These are phyloP conservation scores for Xerocomus brunneocitrinus DNA, from an alignment of 768 basidiomycete species.

Conservation along the genomic window DNA sequence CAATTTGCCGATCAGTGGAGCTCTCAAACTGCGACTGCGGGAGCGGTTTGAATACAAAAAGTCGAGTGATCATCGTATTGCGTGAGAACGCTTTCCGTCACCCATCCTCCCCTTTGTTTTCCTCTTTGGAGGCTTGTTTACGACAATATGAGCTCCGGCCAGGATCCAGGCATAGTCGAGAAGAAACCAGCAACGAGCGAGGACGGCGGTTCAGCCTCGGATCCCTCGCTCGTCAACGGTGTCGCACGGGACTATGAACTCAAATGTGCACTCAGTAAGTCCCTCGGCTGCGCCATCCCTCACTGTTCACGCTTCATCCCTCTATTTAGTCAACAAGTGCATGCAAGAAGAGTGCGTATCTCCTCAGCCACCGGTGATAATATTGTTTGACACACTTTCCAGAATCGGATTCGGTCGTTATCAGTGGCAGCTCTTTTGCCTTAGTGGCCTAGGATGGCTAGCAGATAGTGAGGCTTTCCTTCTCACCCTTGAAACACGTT, in stretches of 20 bases:
- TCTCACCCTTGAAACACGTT: conserved; percentile 20
- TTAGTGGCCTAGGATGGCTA: conserved; percentile 47
- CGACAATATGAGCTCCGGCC: conserved; percentile 4
- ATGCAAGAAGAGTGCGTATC: conserved; percentile 41
- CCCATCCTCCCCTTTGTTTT: not conserved
- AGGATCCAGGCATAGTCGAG: conserved; percentile 11
- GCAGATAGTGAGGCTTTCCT: conserved; percentile 39
- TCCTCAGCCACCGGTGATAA: conserved; percentile 3
- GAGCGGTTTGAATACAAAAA: conserved; percentile 14
- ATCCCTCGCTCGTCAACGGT: conserved; percentile 15
- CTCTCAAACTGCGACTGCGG: conserved; percentile 1
- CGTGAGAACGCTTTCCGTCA: conserved; percentile 16
- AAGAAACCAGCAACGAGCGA: conserved; percentile 12
- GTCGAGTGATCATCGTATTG: not conserved
- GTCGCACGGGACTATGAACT: conserved; percentile 31
- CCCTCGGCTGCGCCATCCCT: not conserved
- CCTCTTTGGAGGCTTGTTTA: not conserved
- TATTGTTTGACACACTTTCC: not conserved
- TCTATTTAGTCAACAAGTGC: conserved; percentile 39
- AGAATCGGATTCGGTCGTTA: conserved; percentile 50
- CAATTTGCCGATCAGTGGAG: not conserved
- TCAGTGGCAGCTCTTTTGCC: conserved; percentile 43
- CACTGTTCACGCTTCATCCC: not conserved
- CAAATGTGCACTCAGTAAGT: conserved; percentile 31
- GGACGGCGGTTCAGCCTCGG: conserved; percentile 10